Evolutionary conservation across 1,284 basidiomycete genomes (phyloP), one percentile per base, ranked within the genome.

Genomic region (Ustilago hordei): DNA sequence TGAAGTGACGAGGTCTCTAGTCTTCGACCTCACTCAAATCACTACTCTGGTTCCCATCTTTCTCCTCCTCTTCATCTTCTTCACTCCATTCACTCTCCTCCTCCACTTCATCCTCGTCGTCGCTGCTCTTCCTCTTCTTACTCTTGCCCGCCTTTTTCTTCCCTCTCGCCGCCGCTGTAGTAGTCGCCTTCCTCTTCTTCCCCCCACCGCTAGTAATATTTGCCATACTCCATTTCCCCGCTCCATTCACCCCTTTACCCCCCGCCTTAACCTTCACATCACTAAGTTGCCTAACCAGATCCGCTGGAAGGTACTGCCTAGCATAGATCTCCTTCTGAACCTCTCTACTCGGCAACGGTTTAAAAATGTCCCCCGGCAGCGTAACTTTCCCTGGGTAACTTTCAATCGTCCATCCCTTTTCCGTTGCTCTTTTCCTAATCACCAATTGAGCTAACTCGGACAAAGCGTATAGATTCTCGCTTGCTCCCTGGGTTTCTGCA

Each of bases 391-490:
- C 93, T 0, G 93, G 93, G 85, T 93, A 94, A 28, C 90, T 91
- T 59, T 91, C 88, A 8, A 98, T 87, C 3, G 89, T 90, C 94
- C 95, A 98, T 4, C 89, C 89, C 56, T 92, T 89, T 3, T 87
- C 76, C 38, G 90, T 89, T 0, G 93, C 92, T 23, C 90, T 89
- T 0, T 88, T 87, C 81, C 92, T 93, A 85, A 98, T 93, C 39
- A 97, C 88, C 73, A 94, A 90, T 86, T 97, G 93, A 0, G 95
- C 91, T 5, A 99, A 88, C 82, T 99, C 97, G 74, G 92, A 91
- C 55, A 94, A 88, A n/a, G 91, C 90, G 84, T 97, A 98, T 35
- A 99, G 88, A 82, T 93, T 93, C 93, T 82, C 79, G 32, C 54
- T 55, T 7, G 75, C 70, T 0, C 68, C 80, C 36, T 74, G 66